Percentiles rank a stretch among this genome's conserved stretches.
phyloP scores from a whole-genome alignment of 108 stramenopile species.

The Cyclotella sp. region DNA sequence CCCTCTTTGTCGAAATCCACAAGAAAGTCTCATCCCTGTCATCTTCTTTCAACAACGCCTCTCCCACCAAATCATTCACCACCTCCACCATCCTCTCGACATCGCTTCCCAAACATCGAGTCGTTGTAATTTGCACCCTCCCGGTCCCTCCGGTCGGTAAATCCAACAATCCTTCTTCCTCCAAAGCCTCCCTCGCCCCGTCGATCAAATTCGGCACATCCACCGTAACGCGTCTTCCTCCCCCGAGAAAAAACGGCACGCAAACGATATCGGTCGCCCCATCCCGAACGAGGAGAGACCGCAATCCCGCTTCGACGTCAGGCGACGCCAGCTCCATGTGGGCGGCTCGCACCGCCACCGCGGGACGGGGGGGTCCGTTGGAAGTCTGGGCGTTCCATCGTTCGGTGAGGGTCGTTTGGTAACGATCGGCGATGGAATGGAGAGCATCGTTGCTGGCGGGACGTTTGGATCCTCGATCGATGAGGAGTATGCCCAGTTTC shows the following conservation, averaged over 20 bases:
- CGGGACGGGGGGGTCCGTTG: neutral
- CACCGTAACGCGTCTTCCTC: constrained; percentile 85
- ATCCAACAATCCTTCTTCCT: constrained; percentile 20
- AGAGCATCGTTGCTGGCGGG: constrained; percentile 78
- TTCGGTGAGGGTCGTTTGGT: constrained; percentile 25
- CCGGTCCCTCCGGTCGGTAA: neutral
- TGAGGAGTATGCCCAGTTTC: constrained; percentile 82
- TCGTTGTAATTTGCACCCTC: constrained; percentile 4
- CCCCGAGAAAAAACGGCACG: constrained; percentile 92
- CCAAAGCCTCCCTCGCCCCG: constrained; percentile 65
- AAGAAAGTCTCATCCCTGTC: neutral
- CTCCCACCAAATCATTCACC: constrained; percentile 29
- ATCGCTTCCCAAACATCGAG: constrained; percentile 11
- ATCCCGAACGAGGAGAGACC: constrained; percentile 33
- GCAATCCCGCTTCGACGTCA: constrained; percentile 73
- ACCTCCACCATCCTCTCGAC: constrained; percentile 27
- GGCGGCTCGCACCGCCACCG: constrained; percentile 69
- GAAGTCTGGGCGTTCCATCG: neutral
- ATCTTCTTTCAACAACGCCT: constrained; percentile 12
- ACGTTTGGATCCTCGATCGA: constrained; percentile 92
- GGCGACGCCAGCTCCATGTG: constrained; percentile 95
- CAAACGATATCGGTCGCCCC: constrained; percentile 70
- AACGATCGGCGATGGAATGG: constrained; percentile 70
- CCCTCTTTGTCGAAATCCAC: neutral
- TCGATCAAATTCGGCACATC: constrained; percentile 88